A percentile compares a stretch with the other conserved stretches of the same genome.
phyloP scores from a whole-genome alignment of 139 green algal species.

The Micromonas commoda region DNA sequence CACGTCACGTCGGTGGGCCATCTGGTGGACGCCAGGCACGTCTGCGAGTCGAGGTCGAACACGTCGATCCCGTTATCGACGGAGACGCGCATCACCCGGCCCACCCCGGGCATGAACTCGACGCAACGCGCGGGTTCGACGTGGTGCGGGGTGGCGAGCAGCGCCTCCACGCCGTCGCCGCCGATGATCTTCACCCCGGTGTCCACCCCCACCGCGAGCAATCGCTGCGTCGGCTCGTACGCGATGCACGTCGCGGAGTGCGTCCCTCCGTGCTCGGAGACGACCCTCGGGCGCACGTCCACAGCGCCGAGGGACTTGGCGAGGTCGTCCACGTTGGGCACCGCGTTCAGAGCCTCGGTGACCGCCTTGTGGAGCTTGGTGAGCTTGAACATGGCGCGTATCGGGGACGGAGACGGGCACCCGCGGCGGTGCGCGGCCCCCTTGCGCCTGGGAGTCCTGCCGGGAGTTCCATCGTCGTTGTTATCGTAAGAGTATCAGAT shows the following conservation, averaged over 20 bases:
- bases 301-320: neutral
- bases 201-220: slow-evolving; percentile 3
- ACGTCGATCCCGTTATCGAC: neutral
- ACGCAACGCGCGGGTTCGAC: neutral
- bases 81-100: neutral
- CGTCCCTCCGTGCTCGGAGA: neutral
- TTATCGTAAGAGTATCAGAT: no score
- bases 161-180: neutral
- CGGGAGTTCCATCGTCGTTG: no score
- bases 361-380: neutral
- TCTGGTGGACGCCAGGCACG: neutral
- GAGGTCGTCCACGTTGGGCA: neutral
- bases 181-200: neutral
- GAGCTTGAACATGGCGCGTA: neutral
- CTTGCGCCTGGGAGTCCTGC: no score
- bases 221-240: slow-evolving; percentile 2
- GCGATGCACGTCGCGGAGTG: neutral
- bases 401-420: neutral
- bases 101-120: neutral
- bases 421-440: no score
- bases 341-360: neutral
- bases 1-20: neutral
- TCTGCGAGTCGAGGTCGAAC: neutral
- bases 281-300: neutral
- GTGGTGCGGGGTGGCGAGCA: neutral